Percentiles rank a stretch among this genome's conserved stretches.
Conservation (phyloP, 257 asterid species). For the Plantago elongata region DNA sequence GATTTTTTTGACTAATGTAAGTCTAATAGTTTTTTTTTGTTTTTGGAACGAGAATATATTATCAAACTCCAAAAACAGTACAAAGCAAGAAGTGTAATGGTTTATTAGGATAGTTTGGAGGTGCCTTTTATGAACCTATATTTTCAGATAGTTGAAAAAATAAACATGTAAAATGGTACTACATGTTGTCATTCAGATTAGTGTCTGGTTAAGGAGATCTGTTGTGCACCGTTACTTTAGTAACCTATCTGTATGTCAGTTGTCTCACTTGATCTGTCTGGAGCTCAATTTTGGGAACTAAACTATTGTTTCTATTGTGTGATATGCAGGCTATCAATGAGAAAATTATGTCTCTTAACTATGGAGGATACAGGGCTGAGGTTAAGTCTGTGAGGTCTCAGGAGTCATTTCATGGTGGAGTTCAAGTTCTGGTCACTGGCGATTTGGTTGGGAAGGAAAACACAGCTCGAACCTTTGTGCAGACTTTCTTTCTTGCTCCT, state of each 20-base stretch:
- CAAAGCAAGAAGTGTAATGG: too few relatives aligned
- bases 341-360: constrained; percentile 74
- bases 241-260: background rate
- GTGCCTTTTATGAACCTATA: too few relatives aligned
- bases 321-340: constrained; percentile 68
- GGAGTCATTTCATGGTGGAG: constrained; percentile 74
- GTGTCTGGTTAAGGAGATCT: background rate
- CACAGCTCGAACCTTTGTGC: constrained; percentile 56
- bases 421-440: constrained; percentile 89
- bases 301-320: background rate
- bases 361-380: constrained; percentile 57
- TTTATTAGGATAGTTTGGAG: too few relatives aligned
- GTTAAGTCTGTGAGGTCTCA: constrained; percentile 82
- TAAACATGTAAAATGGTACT: too few relatives aligned
- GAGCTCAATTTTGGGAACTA: background rate
- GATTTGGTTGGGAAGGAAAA: constrained; percentile 55
- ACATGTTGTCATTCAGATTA: too few relatives aligned
- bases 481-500: constrained; percentile 91
- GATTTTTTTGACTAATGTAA: too few relatives aligned
- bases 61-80: too few relatives aligned
- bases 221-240: background rate
- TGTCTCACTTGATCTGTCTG: background rate
- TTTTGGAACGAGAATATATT: too few relatives aligned
- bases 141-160: too few relatives aligned
- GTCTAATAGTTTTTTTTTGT: too few relatives aligned